Conservation (phyloP, 2,329 filamentous ascomycete genomes). For the Penicillium verrucosum region DNA sequence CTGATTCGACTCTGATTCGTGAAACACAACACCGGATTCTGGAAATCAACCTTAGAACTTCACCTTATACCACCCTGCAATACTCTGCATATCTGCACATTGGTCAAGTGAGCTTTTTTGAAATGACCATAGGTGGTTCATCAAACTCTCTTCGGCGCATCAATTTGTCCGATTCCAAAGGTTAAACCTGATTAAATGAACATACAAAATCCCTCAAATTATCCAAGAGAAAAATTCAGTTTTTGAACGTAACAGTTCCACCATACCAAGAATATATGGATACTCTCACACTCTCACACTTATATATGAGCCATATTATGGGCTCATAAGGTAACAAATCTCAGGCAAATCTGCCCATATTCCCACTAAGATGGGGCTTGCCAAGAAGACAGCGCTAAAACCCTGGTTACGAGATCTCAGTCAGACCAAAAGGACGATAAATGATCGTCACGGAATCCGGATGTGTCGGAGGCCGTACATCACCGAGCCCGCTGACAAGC, state of each 20-base stretch:
- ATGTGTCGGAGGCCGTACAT: slow-evolving; percentile 15
- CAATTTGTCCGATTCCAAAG: neutral
- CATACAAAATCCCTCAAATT: neutral
- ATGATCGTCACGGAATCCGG: slow-evolving; percentile 11
- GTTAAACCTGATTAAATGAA: neutral
- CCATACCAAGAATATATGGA: neutral
- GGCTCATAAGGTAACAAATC: neutral
- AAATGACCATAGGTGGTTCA: neutral
- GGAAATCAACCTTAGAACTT: neutral
- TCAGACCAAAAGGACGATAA: neutral
- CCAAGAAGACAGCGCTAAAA: neutral
- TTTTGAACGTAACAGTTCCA: neutral
- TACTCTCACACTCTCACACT: neutral
- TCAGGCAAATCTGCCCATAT: neutral
- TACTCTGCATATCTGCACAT: neutral
- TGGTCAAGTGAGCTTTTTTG: neutral
- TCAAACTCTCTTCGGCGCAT: neutral
- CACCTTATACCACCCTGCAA: neutral
- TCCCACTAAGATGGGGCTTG: neutral
- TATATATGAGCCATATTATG: neutral
- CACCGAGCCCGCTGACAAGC: slow-evolving; percentile 10
- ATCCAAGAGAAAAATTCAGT: slow-evolving; percentile 4
- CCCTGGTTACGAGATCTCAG: neutral
- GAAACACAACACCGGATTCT: neutral
- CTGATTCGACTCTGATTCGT: neutral